A percentile compares a stretch with the other conserved stretches of the same genome.
These are phyloP conservation scores for Pinus tabuliformis DNA, from an alignment of 75 land plant species.

Conservation along the genomic window DNA sequence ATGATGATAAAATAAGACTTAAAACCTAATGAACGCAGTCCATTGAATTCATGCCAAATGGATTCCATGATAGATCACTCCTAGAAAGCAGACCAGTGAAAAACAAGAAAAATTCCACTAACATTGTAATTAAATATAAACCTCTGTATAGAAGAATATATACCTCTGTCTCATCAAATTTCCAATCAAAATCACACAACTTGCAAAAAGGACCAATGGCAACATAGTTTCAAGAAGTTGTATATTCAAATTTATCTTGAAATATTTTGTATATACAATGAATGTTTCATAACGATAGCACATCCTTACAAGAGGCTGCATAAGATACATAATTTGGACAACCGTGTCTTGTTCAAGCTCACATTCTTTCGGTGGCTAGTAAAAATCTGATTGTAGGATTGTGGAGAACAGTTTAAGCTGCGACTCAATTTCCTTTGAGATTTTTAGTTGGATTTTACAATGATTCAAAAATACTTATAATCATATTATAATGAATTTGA, in stretches of 20 bases:
- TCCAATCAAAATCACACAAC: slow-evolving; percentile 90
- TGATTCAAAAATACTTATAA: too few relatives aligned
- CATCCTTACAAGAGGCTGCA: slow-evolving; percentile 82
- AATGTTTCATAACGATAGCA: not conserved
- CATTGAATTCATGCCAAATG: too few relatives aligned
- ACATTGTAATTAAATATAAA: too few relatives aligned
- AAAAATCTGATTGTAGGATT: slow-evolving; percentile 49
- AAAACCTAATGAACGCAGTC: not conserved
- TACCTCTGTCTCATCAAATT: slow-evolving; percentile 90
- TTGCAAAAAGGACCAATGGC: slow-evolving; percentile 30
- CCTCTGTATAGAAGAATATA: not conserved
- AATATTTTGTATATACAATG: not conserved
- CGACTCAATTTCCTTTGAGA: too few relatives aligned
- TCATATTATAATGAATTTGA: too few relatives aligned
- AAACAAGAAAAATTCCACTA: not conserved
- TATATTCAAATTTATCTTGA: not conserved
- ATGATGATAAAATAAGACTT: not conserved
- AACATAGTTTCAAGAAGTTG: not conserved
- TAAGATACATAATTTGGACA: slow-evolving; percentile 79
- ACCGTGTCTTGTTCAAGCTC: slow-evolving; percentile 78
- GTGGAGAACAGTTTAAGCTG: too few relatives aligned
- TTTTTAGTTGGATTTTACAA: too few relatives aligned
- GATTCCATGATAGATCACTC: not conserved
- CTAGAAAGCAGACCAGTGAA: slow-evolving; percentile 2
- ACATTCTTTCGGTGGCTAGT: slow-evolving; percentile 78